Conservation (phyloP, 768 basidiomycete species). For the Pulveroboletus sp. region DNA sequence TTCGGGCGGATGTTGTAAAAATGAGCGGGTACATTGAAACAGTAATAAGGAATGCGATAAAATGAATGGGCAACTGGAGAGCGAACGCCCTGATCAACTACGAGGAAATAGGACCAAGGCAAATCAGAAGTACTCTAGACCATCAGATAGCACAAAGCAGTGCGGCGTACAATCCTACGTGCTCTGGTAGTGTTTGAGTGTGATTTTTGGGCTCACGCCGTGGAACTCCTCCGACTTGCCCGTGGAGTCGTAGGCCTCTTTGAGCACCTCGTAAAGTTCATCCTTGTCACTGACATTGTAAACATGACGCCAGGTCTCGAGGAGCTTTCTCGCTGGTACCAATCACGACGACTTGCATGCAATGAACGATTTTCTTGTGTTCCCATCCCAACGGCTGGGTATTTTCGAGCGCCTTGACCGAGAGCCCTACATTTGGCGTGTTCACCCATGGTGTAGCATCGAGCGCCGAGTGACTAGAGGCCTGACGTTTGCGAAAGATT, state of each 20-base stretch:
- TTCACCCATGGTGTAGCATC: slow-evolving; percentile 24
- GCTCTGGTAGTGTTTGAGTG: slow-evolving; percentile 17
- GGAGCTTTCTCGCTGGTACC: slow-evolving; percentile 26
- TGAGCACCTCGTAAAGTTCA: slow-evolving; percentile 20
- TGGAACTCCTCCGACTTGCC: slow-evolving; percentile 27
- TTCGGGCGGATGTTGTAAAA: slow-evolving; percentile 1
- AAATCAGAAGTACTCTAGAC: neutral
- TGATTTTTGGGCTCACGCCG: slow-evolving; percentile 7
- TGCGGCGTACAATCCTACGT: slow-evolving; percentile 26
- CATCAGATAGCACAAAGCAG: slow-evolving; percentile 4
- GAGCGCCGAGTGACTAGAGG: slow-evolving; percentile 25
- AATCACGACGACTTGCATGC: slow-evolving; percentile 30
- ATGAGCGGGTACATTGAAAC: neutral
- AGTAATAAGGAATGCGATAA: neutral
- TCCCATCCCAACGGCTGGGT: slow-evolving; percentile 20
- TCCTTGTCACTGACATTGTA: slow-evolving; percentile 21
- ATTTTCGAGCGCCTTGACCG: slow-evolving; percentile 24
- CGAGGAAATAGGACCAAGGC: neutral
- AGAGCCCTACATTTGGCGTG: slow-evolving; percentile 12
- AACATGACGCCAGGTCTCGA: slow-evolving; percentile 26
- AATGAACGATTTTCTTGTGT: slow-evolving; percentile 19
- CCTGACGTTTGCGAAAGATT: slow-evolving; percentile 27
- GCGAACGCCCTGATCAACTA: neutral
- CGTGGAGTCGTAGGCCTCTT: slow-evolving; percentile 16
- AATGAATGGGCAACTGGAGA: neutral